Evolutionary conservation across 139 green algal genomes (phyloP), one percentile per base, ranked within the genome.

Genomic region (Tetradesmus obliquus): DNA sequence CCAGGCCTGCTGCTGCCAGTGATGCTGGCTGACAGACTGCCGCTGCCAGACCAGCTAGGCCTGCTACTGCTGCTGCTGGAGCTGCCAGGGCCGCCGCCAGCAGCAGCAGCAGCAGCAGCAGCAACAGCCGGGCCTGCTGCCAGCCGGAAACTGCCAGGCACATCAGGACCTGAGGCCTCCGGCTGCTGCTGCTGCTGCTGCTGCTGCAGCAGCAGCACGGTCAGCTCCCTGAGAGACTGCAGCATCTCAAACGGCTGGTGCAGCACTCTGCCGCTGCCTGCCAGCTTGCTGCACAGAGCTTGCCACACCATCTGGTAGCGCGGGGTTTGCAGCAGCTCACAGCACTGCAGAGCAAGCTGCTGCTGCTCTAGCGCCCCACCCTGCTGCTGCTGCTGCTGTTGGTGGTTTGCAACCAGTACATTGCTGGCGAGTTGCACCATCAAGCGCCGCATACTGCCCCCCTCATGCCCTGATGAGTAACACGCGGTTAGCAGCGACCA

Each of bases 161-260:
- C 54, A 19, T 76, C 66, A 76, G 13, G 66, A 76, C 66, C 66
- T 76, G 66, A 5, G n/a, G 66, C 66, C 66, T 24, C 66, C n/a
- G 10, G 22, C 62, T 74, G 60, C n/a, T 76, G 55, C 60, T 32
- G 12, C 58, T 9, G 3, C 32, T 10, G 84, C 84, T 89, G 84
- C 84, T 45, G 84, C 71, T 55, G 66, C 86, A 69, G 86, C 53
- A 74, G 69, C 71, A 85, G 45, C 80, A 62, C 12, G 1, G 80
- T 57, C 80, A 58, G 19, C 66, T 79, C 6, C 54, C 3, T 15
- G 4, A 69, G 3, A 3, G 24, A 71, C 69, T 57, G 71, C 86
- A 17, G 54, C 82, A 66, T 5, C 76, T 82, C 54, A 24, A 9
- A 15, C 20, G 13, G 5, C 19, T 74, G 72, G n/a, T 58, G 86